Percentiles rank a stretch among this genome's conserved stretches.
These are phyloP conservation scores for Casuarina cunninghamiana DNA, from an alignment of 306 rosid genomes.

Conservation along the genomic window DNA sequence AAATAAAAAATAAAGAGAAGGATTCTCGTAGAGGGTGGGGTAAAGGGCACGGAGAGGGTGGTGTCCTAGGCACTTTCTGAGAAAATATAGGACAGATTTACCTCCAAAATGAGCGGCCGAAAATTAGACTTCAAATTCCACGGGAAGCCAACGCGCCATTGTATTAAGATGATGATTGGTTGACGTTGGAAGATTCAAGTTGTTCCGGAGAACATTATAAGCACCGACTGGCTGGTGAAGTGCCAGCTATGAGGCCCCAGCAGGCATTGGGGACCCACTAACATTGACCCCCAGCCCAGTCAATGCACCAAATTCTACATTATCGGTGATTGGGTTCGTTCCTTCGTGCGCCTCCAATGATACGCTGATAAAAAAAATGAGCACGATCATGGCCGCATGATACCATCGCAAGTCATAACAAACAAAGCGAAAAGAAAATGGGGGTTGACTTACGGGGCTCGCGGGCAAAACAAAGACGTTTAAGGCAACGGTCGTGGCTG, in stretches of 20 bases:
- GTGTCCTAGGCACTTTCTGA: not conserved
- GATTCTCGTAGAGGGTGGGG: slow-evolving; percentile 8
- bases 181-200: too few species aligned
- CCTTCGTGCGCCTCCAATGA: not conserved
- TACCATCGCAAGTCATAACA: not conserved
- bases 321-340: not conserved
- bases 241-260: not conserved
- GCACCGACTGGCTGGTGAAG: not conserved
- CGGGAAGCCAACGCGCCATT: too few species aligned
- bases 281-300: not conserved
- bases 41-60: not conserved
- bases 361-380: not conserved
- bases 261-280: not conserved
- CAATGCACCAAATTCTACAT: not conserved
- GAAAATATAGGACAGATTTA: not conserved
- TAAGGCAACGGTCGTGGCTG: too few species aligned
- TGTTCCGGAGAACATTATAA: not conserved
- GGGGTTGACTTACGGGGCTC: too few species aligned
- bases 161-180: too few species aligned
- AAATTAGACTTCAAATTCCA: too few species aligned
- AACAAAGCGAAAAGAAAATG: not conserved
- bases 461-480: too few species aligned
- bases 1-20: too few species aligned
- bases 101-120: too few species aligned
- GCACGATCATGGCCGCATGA: not conserved